These are phyloP conservation scores for Zygosaccharomyces gambellarensis DNA, from an alignment of 805 yeast species.

Conservation along the genomic window DNA sequence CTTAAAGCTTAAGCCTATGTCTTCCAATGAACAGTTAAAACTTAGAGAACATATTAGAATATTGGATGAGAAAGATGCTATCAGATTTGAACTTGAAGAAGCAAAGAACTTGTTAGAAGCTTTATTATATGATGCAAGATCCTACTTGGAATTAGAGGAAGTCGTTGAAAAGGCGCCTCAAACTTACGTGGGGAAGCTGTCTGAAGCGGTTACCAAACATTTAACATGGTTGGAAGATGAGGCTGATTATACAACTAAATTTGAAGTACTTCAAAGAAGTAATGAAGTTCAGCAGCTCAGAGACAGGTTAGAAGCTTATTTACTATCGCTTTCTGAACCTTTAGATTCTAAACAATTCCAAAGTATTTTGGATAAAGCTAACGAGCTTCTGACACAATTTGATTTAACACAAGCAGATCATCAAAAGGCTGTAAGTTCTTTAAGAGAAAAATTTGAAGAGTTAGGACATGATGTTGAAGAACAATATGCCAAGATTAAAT, in stretches of 20 bases:
- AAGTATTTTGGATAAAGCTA: conserved; percentile 41
- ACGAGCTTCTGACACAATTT: conserved; percentile 38
- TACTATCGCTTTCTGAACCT: conserved; percentile 43
- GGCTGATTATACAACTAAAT: conserved; percentile 44
- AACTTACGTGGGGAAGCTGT: conserved; percentile 36
- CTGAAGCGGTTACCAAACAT: conserved; percentile 40
- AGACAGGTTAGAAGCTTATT: conserved; percentile 35
- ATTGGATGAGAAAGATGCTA: conserved; percentile 48
- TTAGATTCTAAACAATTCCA: conserved; percentile 45
- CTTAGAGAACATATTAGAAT: conserved; percentile 45
- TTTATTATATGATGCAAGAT: conserved; percentile 63
- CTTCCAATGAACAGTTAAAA: conserved; percentile 42
- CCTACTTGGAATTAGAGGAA: conserved; percentile 51
- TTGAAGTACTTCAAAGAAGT: conserved; percentile 37
- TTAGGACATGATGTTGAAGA: conserved; percentile 48
- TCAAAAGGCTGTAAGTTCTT: conserved; percentile 42
- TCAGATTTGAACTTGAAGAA: conserved; percentile 52
- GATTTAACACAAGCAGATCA: conserved; percentile 43
- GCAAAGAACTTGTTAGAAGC: conserved; percentile 67
- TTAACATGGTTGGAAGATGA: conserved; percentile 80
- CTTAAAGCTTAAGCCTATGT: conserved; percentile 45
- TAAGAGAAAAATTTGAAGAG: conserved; percentile 42
- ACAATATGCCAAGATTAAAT: conserved; percentile 44
- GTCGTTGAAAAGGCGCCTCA: conserved; percentile 40
- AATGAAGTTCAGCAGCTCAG: conserved; percentile 24